Evolutionary conservation across 805 yeast genomes (phyloP).

Genomic region (Saccharomycopsis sp.): DNA sequence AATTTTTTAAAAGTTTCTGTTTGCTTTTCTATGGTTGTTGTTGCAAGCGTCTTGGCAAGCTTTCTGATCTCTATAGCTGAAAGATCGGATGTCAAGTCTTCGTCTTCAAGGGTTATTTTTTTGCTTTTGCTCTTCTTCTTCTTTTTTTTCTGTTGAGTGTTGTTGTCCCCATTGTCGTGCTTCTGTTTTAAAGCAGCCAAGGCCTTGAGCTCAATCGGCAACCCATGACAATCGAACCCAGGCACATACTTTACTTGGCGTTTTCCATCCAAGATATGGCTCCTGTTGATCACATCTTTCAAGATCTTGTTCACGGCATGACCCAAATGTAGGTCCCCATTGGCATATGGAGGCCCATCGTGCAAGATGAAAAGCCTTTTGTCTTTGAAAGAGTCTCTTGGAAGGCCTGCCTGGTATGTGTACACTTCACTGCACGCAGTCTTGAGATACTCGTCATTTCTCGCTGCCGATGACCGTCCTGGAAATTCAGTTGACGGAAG

Average conservation of each 20-base stretch:
- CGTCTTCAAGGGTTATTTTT: conserved; percentile 9
- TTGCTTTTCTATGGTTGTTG: conserved; percentile 56
- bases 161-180: too few relatives aligned
- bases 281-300: conserved; percentile 78
- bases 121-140: conserved; percentile 28
- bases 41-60: conserved; percentile 64
- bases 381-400: conserved; percentile 22
- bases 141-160: conserved; percentile 22
- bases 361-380: conserved; percentile 57
- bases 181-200: conserved; percentile 37
- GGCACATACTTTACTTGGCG: conserved; percentile 60
- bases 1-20: conserved; percentile 52
- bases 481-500: conserved; percentile 81
- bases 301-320: conserved; percentile 86
- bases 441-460: conserved; percentile 35
- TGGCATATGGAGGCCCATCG: conserved; percentile 99
- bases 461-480: conserved; percentile 41
- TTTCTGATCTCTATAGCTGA: conserved; percentile 49
- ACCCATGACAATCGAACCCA: conserved; percentile 99
- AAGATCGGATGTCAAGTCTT: conserved; percentile 28
- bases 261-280: conserved; percentile 52
- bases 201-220: conserved; percentile 91
- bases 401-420: conserved; percentile 42
- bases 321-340: conserved; percentile 86
- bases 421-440: conserved; percentile 54